phyloP scores from a whole-genome alignment of 768 basidiomycete genomes.

The Suillus occidentalis region DNA sequence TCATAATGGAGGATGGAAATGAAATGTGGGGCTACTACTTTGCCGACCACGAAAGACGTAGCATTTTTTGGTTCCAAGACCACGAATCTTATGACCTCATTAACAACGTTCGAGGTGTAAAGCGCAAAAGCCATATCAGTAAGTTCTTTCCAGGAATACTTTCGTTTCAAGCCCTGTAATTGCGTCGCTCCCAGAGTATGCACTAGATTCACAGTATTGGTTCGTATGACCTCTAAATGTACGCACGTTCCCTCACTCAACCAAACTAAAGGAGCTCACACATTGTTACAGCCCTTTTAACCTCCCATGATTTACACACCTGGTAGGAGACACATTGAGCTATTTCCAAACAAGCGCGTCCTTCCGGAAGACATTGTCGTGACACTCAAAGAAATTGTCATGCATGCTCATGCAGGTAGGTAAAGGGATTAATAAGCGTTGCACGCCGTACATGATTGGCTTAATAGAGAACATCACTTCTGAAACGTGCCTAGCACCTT shows the following conservation, averaged over 20 bases:
- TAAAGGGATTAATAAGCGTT: not conserved
- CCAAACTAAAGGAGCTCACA: not conserved
- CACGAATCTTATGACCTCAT: constrained; percentile 33
- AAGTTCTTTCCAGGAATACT: constrained; percentile 12
- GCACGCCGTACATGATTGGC: not conserved
- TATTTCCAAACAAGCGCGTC: constrained; percentile 18
- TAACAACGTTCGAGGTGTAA: constrained; percentile 38
- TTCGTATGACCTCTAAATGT: constrained; percentile 3
- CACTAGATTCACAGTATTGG: constrained; percentile 31
- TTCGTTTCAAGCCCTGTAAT: not conserved
- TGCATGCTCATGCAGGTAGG: constrained; percentile 12
- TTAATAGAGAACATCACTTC: constrained; percentile 40
- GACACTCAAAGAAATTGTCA: constrained; percentile 7
- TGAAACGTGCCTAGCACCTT: constrained; percentile 38
- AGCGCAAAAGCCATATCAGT: constrained; percentile 42
- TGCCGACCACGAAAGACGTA: constrained; percentile 40
- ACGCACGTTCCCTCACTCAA: not conserved
- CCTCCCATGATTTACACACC: not conserved
- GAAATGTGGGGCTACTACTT: constrained; percentile 41
- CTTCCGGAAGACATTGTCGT: constrained; percentile 14
- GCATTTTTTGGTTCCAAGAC: constrained; percentile 49
- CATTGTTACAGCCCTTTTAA: not conserved
- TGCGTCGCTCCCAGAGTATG: constrained; percentile 14
- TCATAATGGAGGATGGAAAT: not conserved
- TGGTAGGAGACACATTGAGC: constrained; percentile 3